Base-by-base conservation (phyloP, 345 rosid species). In the Noccaea caerulescens region DNA sequence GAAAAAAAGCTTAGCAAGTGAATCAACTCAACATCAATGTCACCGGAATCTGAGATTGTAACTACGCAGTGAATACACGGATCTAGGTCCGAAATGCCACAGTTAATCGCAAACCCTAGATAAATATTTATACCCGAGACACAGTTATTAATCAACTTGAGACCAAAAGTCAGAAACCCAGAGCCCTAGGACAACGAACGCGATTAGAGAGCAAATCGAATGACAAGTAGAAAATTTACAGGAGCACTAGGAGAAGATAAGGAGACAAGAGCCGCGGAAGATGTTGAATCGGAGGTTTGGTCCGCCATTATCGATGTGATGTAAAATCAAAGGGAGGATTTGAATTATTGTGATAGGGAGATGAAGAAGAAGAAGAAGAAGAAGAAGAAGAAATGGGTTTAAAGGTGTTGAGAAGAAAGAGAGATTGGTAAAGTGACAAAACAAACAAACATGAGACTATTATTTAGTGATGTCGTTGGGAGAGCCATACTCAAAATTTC, bases 211-310 rank as follows among this genome's bases (percentile, higher is more conserved):
- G 69, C 0, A 67, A 67, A 25, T 25, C 0, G 58, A 66, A 16
- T 16, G 4, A 27, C 0, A 27, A 27, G 30, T 27, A 27, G 30
- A 27, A 27, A 27, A 27, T 2, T 71, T 71, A 84, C 84, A 11
- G 80, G 72, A 76, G 75, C 75, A 43, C 75, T 80, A 50, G 86
- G 85, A 66, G 84, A 84, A 50, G 87, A 13, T 12, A 41, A 53
- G 33, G 84, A 76, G 59, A 81, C 73, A 54, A 82, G 77, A 61
- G 85, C 58, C 30, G 75, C 6, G n/a, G 89, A 43, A 68, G 79
- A 75, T 27, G 74, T 54, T 62, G 73, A 81, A 81, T 86, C 93
- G 50, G 89, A 72, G 55, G 63, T 65, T 10, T 82, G 87, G 58
- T 62, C 67, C 7, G 86, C 88, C 97, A 88, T 88, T 46, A 18